Evolutionary conservation across 228 moss, liverwort and hornwort genomes (phyloP), one percentile per base, ranked within the genome.

Genomic region (Sphagnum fallax): DNA sequence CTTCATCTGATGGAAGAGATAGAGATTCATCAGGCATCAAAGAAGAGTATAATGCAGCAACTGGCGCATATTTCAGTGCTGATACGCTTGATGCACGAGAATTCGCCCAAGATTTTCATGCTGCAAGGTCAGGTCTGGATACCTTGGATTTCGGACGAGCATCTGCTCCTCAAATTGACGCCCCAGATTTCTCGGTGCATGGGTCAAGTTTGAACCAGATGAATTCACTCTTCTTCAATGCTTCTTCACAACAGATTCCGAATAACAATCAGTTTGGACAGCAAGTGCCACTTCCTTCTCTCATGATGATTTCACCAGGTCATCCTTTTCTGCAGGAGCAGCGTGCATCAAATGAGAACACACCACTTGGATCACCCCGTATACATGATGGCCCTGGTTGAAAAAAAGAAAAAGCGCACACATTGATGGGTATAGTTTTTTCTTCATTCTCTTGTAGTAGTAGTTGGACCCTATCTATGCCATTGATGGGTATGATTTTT

Each of bases 291-390:
- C 47, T 84, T 70, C 88, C 88, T 2, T 82, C 88, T n/a, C 77
- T 88, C 8, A 84, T 84, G 71, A 84, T 89, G 80, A 77, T 89
- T 9, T 81, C 83, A 7, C 71, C 80, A 18, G 65, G 52, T 11
- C 73, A 67, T 59, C 66, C 66, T 10, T 87, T 74, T 67, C 50
- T 82, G 7, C 87, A 87, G 74, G 87, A 87, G 62, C 83, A 83
- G 72, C 78, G 87, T 68, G 87, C 87, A 69, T 87, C 87, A 67
- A 87, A 87, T 63, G 80, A 87, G 65, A 87, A 76, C 10, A 87
- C 87, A 0, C 87, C 87, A 48, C 72, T 87, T 14, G 87, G 87
- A 49, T 87, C 87, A 9, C 87, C 87, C 10, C 83, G 81, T 49
- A 78, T 78, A 8, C 87, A 87, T 48, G 75, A 81, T 53, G 83